Base-by-base conservation (phyloP, 345 rosid genomes). In the Theobroma cacao region DNA sequence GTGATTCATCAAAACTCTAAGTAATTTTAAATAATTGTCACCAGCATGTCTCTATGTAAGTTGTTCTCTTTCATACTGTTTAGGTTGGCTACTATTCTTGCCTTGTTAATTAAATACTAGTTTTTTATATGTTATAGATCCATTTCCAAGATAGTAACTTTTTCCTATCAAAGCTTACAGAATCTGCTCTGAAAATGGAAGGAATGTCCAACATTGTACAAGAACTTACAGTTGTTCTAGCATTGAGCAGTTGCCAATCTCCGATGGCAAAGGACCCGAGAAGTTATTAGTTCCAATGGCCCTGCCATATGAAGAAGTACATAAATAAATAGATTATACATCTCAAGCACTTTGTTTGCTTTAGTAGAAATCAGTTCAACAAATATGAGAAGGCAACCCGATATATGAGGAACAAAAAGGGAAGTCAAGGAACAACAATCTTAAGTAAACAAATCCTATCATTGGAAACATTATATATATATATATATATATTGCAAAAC, bases 231-330 rank as follows among this genome's bases (percentile, higher is more conserved):
- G 20, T 72, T 88, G 53, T 62, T 81, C 61, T 70, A 94, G 83
- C 63, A 80, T 87, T 13, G 75, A 72, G 41, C 89, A 88, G 48
- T 56, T 86, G 20, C 95, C 97, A 76, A 94, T 88, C 85, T 85
- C 90, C 28, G 80, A 48, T 8, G 94, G 98, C 60, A 94, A 80
- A 78, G 88, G 47, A 76, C 98, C 97, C 5, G 90, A 85, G 77
- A 92, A 92, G 79, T 90, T 90, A 83, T 92, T 94, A 34, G 87
- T 52, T 64, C 80, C 83, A 55, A 92, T 30, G 10, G 60, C 52
- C 43, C 98, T 92, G 73, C 75, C 62, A 72, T 33, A 68, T 68
- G 14, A 38, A 28, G 65, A 63, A 48, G 61, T 18, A 31, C 24
- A 41, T 43, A 24, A 41, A 48, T 28, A 48, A 48, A 70, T 47